Evolutionary conservation across 768 basidiomycete species (phyloP), one percentile per base, ranked within the genome.

Genomic region (Kwoniella dejecticola): DNA sequence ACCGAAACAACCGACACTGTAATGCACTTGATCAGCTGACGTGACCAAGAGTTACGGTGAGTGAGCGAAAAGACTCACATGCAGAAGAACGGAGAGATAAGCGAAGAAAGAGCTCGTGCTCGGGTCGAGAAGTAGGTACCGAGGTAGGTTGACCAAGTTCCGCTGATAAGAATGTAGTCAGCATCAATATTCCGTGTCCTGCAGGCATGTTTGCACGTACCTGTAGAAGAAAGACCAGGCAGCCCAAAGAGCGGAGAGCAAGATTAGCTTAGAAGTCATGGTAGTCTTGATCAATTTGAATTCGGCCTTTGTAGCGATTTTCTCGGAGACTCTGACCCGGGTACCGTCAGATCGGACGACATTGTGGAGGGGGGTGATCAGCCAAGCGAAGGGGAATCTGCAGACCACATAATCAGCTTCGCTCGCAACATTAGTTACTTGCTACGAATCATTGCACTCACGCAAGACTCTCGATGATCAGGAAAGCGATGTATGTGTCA

Each of bases 91-190:
- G 56, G 69, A 23, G 63, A 59, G 57, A 76, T 61, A 38, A 76
- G 52, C 2, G 72, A 68, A 4, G 75, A 76, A 10, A 76, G 54
- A 23, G 70, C 66, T 24, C 69, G 57, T 2, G 66, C 52, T 46
- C 70, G 52, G 24, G 62, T 57, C 11, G 61, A 52, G 54, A 73
- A 73, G 52, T 70, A 62, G 4, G 55, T 50, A 23, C 60, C 50
- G 41, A 73, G 60, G 52, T 73, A 73, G 17, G 71, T 72, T 8
- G 44, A 49, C 57, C 44, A 70, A 5, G 58, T 61, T 6, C 71
- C 71, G 24, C 63, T 62, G 49, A 27, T 26, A 2, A 3, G 19
- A 47, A 15, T 13, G 24, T 23, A 12, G 41, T 47, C 24, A 47
- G 46, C 46, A 19, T 21, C 0, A 45, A 12, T 17, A 38, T 8